These are phyloP conservation scores for Fraxinus sp. DNA, from an alignment of 305 asterid species.

Conservation along the genomic window DNA sequence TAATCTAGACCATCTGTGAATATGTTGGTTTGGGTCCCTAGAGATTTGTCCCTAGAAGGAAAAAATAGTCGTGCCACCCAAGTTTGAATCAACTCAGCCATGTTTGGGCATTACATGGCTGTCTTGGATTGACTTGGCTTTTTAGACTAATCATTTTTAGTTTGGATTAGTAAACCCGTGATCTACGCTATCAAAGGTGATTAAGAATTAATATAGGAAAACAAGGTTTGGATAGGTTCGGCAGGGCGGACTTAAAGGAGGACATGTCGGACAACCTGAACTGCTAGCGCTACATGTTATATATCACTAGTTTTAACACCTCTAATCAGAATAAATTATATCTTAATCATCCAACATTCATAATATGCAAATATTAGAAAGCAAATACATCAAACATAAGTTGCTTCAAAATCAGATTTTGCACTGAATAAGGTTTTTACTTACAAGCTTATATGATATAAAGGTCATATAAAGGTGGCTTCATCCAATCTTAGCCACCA, in stretches of 20 bases:
- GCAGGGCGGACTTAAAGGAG: neutral
- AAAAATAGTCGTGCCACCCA: neutral
- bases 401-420: slow-evolving; percentile 28
- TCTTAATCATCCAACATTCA: neutral
- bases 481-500: slow-evolving; percentile 31
- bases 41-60: neutral
- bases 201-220: neutral
- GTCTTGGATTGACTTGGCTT: neutral
- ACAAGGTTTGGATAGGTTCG: neutral
- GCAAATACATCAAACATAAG: slow-evolving; percentile 5
- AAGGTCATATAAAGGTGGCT: slow-evolving; percentile 9
- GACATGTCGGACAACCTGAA: neutral
- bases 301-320: neutral
- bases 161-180: neutral
- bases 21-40: neutral
- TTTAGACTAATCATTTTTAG: neutral
- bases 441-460: slow-evolving; percentile 26
- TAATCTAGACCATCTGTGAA: neutral
- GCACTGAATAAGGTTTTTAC: slow-evolving; percentile 30
- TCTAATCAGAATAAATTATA: too few relatives aligned
- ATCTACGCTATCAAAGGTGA: neutral
- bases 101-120: neutral
- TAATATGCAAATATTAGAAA: neutral
- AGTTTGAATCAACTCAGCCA: neutral
- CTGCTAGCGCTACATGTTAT: neutral